Percentiles rank a stretch among this genome's conserved stretches.
phyloP scores from a whole-genome alignment of 2,329 filamentous ascomycete genomes.

The Colletotrichum sp. region DNA sequence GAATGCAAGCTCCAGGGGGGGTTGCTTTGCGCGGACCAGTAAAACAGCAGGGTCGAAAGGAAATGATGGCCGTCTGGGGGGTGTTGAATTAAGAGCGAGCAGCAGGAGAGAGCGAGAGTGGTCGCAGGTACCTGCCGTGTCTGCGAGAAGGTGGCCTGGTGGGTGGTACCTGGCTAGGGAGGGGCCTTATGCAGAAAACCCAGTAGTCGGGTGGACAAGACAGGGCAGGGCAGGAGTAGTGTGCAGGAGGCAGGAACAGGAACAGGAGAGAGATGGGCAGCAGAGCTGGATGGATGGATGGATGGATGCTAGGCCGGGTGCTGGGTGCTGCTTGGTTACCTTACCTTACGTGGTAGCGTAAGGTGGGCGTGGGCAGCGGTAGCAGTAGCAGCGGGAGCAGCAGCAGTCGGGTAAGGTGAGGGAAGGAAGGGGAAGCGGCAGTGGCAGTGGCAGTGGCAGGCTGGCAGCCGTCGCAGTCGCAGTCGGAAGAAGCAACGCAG shows the following conservation, averaged over 20 bases:
- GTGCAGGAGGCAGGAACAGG: not conserved
- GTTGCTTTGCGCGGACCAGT: constrained; percentile 22
- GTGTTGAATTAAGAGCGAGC: constrained; percentile 14
- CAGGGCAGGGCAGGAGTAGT: constrained; percentile 1
- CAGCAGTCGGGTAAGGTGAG: not conserved
- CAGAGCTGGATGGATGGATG: not conserved
- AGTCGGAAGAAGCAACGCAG: not conserved
- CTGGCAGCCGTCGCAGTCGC: not conserved
- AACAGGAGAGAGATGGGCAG: not conserved
- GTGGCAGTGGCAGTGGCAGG: not conserved
- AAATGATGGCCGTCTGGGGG: constrained; percentile 23
- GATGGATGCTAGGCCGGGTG: not conserved
- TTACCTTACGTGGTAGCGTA: not conserved
- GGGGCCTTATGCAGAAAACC: constrained; percentile 14
- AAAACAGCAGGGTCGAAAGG: constrained; percentile 21
- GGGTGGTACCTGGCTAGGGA: not conserved
- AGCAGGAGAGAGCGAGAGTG: not conserved
- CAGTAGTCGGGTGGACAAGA: constrained; percentile 14
- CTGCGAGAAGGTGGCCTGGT: not conserved
- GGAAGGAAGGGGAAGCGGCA: not conserved
- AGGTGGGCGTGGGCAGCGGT: not conserved
- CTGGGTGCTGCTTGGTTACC: not conserved
- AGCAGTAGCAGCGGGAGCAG: not conserved
- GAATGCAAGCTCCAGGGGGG: constrained; percentile 26
- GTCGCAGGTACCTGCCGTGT: constrained; percentile 1